Conservation (phyloP, 345 rosid species). For the Dipteronia sinensis region DNA sequence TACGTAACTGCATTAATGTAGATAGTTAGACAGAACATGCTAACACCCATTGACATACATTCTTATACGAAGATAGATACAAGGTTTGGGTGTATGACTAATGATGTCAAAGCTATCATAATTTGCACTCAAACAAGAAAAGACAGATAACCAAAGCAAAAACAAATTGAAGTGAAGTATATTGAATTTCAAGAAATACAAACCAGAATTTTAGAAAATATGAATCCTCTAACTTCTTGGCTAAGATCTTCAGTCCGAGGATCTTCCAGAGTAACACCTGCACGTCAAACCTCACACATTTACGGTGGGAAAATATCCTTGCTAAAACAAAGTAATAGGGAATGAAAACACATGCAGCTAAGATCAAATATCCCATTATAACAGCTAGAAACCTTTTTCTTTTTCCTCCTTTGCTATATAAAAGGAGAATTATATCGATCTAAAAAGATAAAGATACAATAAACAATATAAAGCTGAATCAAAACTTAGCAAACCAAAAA, state of each 20-base stretch:
- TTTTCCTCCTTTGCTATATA: not conserved
- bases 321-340: conserved; percentile 1
- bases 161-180: not conserved
- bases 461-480: not conserved
- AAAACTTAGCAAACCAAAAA: not conserved
- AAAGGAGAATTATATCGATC: not conserved
- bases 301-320: conserved; percentile 11
- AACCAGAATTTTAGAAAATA: conserved; percentile 95
- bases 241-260: conserved; percentile 98
- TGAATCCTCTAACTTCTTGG: conserved; percentile 99
- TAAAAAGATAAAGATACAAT: not conserved
- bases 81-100: not conserved
- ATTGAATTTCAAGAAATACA: conserved; percentile 24
- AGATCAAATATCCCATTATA: not conserved
- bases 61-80: not conserved
- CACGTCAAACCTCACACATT: conserved; percentile 33
- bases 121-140: conserved; percentile 5
- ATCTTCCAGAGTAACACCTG: conserved; percentile 97
- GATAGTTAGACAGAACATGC: no score
- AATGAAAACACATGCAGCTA: not conserved
- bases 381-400: not conserved
- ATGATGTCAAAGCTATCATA: not conserved
- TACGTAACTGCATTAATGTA: no score
- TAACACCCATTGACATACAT: not conserved
- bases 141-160: not conserved